Evolutionary conservation across 768 basidiomycete species (phyloP).

Genomic region (Xerocomellus chrysenteron): DNA sequence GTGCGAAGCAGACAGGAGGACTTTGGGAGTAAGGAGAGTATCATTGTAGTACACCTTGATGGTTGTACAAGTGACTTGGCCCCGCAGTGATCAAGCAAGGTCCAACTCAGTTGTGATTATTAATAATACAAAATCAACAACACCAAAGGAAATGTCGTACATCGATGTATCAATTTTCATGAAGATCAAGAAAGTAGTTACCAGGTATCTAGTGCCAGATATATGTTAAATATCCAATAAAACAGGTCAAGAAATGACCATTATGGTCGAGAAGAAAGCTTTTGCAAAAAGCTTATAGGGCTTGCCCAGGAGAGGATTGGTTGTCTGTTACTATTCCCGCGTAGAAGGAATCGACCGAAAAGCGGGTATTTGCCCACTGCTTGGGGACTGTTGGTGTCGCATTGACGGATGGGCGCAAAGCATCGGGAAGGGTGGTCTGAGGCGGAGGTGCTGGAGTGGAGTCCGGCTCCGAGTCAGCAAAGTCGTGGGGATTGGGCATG

Average conservation of each 20-base stretch:
- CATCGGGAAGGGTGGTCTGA: constrained; percentile 6
- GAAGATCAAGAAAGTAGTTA: not conserved
- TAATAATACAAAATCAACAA: constrained; percentile 1
- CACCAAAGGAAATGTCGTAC: constrained; percentile 3
- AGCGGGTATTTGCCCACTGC: constrained; percentile 13
- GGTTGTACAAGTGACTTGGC: no score
- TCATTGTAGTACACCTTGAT: no score
- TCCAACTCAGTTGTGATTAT: not conserved
- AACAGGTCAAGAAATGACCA: constrained; percentile 1
- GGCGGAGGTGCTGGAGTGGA: constrained; percentile 1
- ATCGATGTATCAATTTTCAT: not conserved
- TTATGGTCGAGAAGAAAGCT: not conserved
- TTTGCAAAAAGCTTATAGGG: constrained; percentile 15
- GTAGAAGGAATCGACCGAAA: constrained; percentile 33
- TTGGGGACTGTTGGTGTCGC: not conserved
- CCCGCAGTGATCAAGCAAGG: not conserved
- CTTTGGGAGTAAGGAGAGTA: constrained; percentile 4
- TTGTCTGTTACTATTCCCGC: constrained; percentile 16
- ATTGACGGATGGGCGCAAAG: constrained; percentile 16
- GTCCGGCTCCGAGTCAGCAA: constrained; percentile 6
- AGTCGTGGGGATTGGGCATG: constrained; percentile 19
- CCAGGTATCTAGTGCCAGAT: not conserved
- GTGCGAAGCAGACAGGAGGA: not conserved
- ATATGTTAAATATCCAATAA: constrained; percentile 24
- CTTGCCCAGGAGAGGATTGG: constrained; percentile 10